Percentiles rank a stretch among this genome's conserved stretches.
These are phyloP conservation scores for Leccinum ochraceum DNA, from an alignment of 768 basidiomycete species.

Conservation along the genomic window DNA sequence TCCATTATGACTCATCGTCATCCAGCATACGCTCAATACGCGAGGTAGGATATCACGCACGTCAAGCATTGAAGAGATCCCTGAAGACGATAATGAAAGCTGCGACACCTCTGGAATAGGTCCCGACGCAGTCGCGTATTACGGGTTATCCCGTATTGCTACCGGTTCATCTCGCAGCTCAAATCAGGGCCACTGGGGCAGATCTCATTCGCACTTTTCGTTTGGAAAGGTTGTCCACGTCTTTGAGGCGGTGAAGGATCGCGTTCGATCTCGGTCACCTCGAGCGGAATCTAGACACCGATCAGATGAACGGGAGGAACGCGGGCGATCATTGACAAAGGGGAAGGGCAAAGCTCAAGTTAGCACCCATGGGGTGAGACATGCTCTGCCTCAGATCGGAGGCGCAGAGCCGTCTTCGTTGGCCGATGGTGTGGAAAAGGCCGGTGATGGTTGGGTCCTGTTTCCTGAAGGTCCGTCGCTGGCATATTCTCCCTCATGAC, in stretches of 20 bases:
- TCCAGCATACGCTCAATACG: no score
- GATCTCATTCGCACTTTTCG: conserved; percentile 50
- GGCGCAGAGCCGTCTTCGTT: conserved; percentile 31
- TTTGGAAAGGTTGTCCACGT: conserved; percentile 53
- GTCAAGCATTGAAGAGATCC: conserved; percentile 44
- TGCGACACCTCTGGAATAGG: conserved; percentile 8
- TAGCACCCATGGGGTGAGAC: not conserved
- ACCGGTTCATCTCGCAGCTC: conserved; percentile 16
- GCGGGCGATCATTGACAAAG: conserved; percentile 33
- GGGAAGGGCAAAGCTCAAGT: conserved; percentile 32
- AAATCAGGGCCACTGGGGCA: conserved; percentile 33
- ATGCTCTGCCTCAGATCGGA: conserved; percentile 25
- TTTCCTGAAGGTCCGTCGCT: conserved; percentile 71
- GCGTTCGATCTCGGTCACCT: conserved; percentile 51
- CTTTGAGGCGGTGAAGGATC: conserved; percentile 45
- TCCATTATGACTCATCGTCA: no score
- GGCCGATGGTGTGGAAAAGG: conserved; percentile 30
- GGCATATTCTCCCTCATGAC: conserved; percentile 15
- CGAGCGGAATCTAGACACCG: conserved; percentile 12
- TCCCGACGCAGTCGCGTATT: conserved; percentile 11
- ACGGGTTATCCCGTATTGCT: conserved; percentile 18
- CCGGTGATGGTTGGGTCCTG: conserved; percentile 72
- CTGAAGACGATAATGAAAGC: conserved; percentile 33
- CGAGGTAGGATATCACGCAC: no score
- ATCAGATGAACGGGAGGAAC: conserved; percentile 13